phyloP scores from a whole-genome alignment of 164 flowering plant species.

The Macadamia tetraphylla region DNA sequence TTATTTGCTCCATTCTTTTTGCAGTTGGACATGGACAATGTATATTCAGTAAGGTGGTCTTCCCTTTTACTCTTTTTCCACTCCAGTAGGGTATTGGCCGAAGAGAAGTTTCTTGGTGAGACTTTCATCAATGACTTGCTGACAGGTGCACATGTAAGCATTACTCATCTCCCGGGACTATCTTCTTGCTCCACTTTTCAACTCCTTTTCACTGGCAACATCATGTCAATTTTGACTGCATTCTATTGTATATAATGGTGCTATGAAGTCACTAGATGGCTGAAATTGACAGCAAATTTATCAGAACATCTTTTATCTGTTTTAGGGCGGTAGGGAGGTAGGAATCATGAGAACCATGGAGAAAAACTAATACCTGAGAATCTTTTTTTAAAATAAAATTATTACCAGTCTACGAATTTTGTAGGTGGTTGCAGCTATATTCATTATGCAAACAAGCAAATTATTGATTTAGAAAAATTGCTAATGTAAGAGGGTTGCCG shows the following conservation, averaged over 20 bases:
- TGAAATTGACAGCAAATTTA: background rate
- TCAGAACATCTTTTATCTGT: background rate
- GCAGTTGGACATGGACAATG: background rate
- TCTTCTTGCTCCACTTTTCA: too few species aligned
- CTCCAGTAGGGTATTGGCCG: background rate
- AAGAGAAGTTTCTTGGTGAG: background rate
- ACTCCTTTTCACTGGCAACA: background rate
- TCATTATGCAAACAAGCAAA: background rate
- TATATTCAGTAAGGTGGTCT: background rate
- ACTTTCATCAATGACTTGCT: background rate
- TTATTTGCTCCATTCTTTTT: background rate
- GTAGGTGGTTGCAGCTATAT: background rate
- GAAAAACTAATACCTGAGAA: background rate
- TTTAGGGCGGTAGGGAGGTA: background rate
- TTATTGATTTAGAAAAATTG: background rate
- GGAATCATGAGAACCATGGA: background rate
- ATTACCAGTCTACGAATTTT: background rate
- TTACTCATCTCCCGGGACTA: background rate
- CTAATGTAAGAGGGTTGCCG: background rate
- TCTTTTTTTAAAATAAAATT: background rate
- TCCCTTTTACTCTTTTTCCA: too few species aligned
- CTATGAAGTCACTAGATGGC: background rate
- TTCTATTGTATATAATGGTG: background rate
- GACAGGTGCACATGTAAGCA: background rate
- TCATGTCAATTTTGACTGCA: background rate